Base-by-base conservation (phyloP, 2,329 filamentous ascomycete genomes). In the Laburnicola sp. region DNA sequence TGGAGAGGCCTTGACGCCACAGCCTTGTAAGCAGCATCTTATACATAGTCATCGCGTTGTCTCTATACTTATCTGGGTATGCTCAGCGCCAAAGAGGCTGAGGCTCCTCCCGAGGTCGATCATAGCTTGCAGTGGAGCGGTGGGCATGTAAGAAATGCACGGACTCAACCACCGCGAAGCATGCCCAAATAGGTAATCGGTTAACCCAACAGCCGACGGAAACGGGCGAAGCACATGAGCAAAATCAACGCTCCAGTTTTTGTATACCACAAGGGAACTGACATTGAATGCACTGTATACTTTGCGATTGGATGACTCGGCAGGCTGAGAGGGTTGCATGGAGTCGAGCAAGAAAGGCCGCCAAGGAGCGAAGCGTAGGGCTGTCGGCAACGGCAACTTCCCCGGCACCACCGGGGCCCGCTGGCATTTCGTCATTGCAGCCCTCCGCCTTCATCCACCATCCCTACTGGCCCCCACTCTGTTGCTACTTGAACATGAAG, bases 401-500 rank as follows among this genome's bases (percentile, higher is more conserved):
- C 16, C 16, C 16, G 16, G 16, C 16, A 16, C 16, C 16, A 16
- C 16, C 16, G 16, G 16, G 16, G 16, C 16, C 28, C 28, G 28
- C 28, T 30, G 28, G 6, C 28, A 30, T 30, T 30, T 16, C 16
- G 16, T 16, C 16, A 16, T 16, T 16, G 16, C 16, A 16, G 16
- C 16, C 16, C 16, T 16, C 16, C 16, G 16, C 16, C 16, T 16
- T 16, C 16, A 16, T 16, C 16, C 16, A 16, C 16, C 16, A 16
- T 38, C 22, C 42, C 48, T 35, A 6, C 47, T 35, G 16, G 43
- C 25, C 38, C 32, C 27, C 34, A 49, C 48, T 23, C 39, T 36
- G 41, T 37, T 49, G 48, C 52, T 50, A 51, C 35, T 23, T 41
- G 42, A 61, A 43, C 23, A 71, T 71, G 68, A 70, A 62, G 42